phyloP scores from a whole-genome alignment of 2,329 filamentous ascomycete genomes.

The Cytospora piceae region DNA sequence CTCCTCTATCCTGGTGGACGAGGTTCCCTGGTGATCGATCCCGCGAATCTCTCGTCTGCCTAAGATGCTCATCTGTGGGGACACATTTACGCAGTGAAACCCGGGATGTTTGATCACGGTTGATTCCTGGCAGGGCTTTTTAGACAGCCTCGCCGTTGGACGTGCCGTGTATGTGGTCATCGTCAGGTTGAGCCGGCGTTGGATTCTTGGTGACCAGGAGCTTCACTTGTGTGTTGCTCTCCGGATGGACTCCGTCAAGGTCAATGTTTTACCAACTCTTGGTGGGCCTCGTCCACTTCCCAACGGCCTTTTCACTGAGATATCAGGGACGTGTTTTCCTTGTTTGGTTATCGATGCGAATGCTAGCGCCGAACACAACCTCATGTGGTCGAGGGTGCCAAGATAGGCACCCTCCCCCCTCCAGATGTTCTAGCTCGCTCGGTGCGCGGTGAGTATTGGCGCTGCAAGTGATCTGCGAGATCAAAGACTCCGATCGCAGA shows the following conservation, averaged over 20 bases:
- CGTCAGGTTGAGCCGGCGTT: not conserved
- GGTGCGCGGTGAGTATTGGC: constrained; percentile 5
- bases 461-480: constrained; percentile 17
- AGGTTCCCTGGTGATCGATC: not conserved
- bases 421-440: not conserved
- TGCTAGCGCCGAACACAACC: constrained; percentile 4
- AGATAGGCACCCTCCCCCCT: constrained; percentile 7
- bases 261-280: constrained; percentile 7
- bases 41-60: not conserved
- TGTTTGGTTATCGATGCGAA: constrained; percentile 24
- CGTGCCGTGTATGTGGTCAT: not conserved
- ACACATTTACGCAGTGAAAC: constrained; percentile 19
- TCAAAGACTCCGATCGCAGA: not conserved
- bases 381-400: constrained; percentile 10
- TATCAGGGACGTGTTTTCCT: not conserved
- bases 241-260: not conserved
- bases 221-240: not conserved
- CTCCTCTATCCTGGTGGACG: not conserved
- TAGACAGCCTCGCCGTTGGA: constrained; percentile 1
- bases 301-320: constrained; percentile 19
- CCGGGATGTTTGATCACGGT: constrained; percentile 14
- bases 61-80: constrained; percentile 20
- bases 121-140: constrained; percentile 7
- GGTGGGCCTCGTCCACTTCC: constrained; percentile 16
- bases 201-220: not conserved